A percentile compares a stretch with the other conserved stretches of the same genome.
Conservation (phyloP, 352 stramenopile species). For the Pythium biforme region DNA sequence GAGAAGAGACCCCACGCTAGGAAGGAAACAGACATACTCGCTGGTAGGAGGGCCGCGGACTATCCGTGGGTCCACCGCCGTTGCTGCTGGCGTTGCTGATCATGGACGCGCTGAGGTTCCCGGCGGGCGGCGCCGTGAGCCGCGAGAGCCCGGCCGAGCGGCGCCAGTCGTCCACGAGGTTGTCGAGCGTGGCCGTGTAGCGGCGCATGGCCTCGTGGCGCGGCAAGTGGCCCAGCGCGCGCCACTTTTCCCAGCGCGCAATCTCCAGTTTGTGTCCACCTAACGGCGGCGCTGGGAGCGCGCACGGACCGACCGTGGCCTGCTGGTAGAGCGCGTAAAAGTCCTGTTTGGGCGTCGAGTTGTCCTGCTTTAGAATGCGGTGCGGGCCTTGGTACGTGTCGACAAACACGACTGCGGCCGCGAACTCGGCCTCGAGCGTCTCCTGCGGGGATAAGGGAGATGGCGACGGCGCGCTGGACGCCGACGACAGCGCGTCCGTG, state of each 20-base stretch:
- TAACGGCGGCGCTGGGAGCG: constrained; percentile 29
- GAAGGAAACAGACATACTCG: constrained; percentile 26
- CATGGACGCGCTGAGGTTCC: constrained; percentile 18
- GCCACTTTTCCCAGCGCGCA: constrained; percentile 66
- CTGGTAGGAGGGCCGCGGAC: constrained; percentile 9
- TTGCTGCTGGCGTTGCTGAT: constrained; percentile 25
- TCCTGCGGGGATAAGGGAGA: constrained; percentile 24
- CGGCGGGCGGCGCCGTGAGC: constrained; percentile 8
- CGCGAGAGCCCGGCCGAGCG: constrained; percentile 38
- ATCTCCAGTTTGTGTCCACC: constrained; percentile 52
- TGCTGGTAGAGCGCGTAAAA: constrained; percentile 83
- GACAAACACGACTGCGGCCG: constrained; percentile 71
- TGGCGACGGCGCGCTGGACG: constrained; percentile 21
- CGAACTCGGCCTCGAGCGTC: constrained; percentile 67
- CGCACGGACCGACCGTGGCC: constrained; percentile 60
- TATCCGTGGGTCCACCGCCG: background rate
- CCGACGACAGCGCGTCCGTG: constrained; percentile 24
- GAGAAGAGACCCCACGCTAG: too few relatives aligned
- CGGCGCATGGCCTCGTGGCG: constrained; percentile 76
- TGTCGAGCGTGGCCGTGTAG: constrained; percentile 75
- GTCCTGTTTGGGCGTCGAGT: constrained; percentile 71
- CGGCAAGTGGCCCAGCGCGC: constrained; percentile 59
- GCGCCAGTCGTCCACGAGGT: constrained; percentile 80
- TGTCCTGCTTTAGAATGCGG: constrained; percentile 70
- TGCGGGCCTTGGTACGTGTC: constrained; percentile 80